These are phyloP conservation scores for Mesembryanthemum crystallinum DNA, from an alignment of 148 eudicot genomes.

Conservation along the genomic window DNA sequence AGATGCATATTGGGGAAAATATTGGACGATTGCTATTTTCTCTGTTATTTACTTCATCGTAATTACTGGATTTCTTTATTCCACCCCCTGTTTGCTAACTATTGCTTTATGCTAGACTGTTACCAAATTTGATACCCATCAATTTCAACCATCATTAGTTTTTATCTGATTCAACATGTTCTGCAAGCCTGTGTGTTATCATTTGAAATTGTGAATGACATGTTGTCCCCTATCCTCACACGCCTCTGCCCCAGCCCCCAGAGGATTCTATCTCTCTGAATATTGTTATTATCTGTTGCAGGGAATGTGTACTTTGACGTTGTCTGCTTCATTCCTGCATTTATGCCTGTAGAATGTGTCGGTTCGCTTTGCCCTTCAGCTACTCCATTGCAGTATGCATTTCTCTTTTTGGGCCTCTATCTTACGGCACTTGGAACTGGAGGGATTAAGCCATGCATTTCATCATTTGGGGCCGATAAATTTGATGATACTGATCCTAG, in stretches of 20 bases:
- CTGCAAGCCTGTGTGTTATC: too few relatives aligned
- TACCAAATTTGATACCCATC: neutral
- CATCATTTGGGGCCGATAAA: constrained; percentile 40
- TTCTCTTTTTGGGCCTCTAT: constrained; percentile 35
- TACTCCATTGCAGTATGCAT: constrained; percentile 24
- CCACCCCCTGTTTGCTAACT: neutral
- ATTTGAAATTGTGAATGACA: too few relatives aligned
- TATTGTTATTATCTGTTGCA: neutral
- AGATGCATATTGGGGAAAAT: constrained; percentile 84
- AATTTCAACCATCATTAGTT: neutral
- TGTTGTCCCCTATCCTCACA: too few relatives aligned
- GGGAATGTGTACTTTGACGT: constrained; percentile 33
- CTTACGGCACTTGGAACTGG: constrained; percentile 36
- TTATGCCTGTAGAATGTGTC: constrained; percentile 13
- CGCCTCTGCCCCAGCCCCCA: too few relatives aligned
- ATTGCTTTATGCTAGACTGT: neutral
- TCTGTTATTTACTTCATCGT: constrained; percentile 66
- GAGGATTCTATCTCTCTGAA: too few relatives aligned
- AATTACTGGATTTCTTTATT: constrained; percentile 14
- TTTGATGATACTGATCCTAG: constrained; percentile 34
- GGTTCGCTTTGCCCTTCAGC: constrained; percentile 35
- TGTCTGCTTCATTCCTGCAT: constrained; percentile 38
- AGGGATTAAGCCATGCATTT: constrained; percentile 38
- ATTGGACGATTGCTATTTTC: constrained; percentile 76
- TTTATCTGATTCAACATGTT: neutral